These are phyloP conservation scores for Pseudonitzschia delicatissima DNA, from an alignment of 108 stramenopile genomes.

Conservation along the genomic window DNA sequence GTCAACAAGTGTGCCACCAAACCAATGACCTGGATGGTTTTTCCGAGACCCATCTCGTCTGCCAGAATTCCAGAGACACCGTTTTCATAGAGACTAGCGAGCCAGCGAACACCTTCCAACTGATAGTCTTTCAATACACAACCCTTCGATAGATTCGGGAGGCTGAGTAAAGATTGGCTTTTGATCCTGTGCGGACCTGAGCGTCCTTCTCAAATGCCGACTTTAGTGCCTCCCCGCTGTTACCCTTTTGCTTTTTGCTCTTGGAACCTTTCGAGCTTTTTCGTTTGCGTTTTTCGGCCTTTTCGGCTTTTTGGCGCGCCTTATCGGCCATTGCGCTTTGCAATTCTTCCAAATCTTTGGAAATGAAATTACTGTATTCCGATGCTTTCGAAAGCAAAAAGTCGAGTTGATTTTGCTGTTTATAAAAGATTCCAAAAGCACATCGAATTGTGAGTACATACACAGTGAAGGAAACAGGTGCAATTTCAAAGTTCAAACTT, in stretches of 20 bases:
- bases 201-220: conserved; percentile 66
- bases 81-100: conserved; percentile 96
- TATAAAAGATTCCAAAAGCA: not conserved
- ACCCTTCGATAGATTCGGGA: conserved; percentile 58
- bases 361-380: conserved; percentile 86
- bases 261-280: conserved; percentile 22
- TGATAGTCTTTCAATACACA: conserved; percentile 86
- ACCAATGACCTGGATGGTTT: conserved; percentile 95
- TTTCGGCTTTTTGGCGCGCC: conserved; percentile 43
- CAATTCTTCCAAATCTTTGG: conserved; percentile 75
- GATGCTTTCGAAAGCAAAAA: conserved; percentile 79
- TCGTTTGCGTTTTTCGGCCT: conserved; percentile 53
- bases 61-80: conserved; percentile 97
- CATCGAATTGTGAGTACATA: not conserved
- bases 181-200: conserved; percentile 16
- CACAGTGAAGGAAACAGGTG: not conserved
- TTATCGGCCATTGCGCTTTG: conserved; percentile 61
- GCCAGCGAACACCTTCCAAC: conserved; percentile 92
- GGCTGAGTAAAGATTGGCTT: conserved; percentile 86
- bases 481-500: too few relatives aligned
- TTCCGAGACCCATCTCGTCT: conserved; percentile 92
- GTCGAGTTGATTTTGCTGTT: conserved; percentile 73
- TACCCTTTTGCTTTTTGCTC: conserved; percentile 54
- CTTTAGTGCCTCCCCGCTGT: conserved; percentile 50
- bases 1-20: conserved; percentile 91